Base-by-base conservation (phyloP, 1,284 basidiomycete genomes). In the Cutaneotrichosporon sp. region DNA sequence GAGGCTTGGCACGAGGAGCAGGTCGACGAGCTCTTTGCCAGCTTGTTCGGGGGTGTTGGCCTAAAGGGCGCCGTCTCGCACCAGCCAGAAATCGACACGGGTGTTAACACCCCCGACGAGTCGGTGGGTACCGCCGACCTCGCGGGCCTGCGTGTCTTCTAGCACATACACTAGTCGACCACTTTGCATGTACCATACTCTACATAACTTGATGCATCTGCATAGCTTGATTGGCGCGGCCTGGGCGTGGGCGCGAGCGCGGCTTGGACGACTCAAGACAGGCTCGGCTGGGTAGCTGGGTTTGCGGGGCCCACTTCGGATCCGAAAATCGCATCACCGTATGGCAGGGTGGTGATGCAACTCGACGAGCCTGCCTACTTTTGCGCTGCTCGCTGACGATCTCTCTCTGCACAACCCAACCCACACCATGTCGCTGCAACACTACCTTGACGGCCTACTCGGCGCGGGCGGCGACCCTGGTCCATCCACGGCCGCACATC, bases 1-100 rank as follows among this genome's bases (percentile, higher is more conserved):
- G 47, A 61, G 20, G 70, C 66, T n/a, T 97, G 92, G 92, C 88
- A 91, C 59, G 90, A 94, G 59, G 88, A 90, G 66, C 91, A 96
- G 76, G 82, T 90, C 55, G 91, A 96, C 68, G 91, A 96, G 69
- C 73, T 96, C 47, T 96, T 97, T 72, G 80, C 83, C 35, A 89
- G 86, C 22, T 73, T 97, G 47, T 79, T 97, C 30, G 90, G 90
- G 5, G 75, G 73, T 8, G 51, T 46, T 4, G 57, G 57, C 14
- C 39, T 45, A 14, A 35, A 36, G 17, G 57, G 57, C 14, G 57
- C 57, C 12, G 17, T 55, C 35, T 42, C 40, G 2, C n/a, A 23
- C 5, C 34, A 9, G 17, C 39, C 46, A 12, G 46, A 51, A 37
- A 15, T 46, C 26, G 26, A 30, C 26, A 30, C 26, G 26, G 26